phyloP scores from a whole-genome alignment of 192 early-diverging fungal genomes.

The Entomortierella lignicola region DNA sequence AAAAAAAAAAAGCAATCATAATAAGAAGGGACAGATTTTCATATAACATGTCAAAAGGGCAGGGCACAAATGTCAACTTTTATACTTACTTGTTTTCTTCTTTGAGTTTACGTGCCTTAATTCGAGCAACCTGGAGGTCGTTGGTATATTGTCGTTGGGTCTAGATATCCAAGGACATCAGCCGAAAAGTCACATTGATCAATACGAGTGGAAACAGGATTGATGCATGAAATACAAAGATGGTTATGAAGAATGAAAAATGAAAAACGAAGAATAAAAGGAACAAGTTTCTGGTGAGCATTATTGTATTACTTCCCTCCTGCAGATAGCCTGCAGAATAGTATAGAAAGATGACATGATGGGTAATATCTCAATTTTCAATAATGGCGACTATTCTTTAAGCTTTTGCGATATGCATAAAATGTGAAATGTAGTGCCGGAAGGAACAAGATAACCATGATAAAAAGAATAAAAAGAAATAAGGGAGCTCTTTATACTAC shows the following conservation, averaged over 20 bases:
- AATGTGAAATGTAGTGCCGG: too few species aligned
- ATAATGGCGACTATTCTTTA: too few species aligned
- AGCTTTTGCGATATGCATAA: too few species aligned
- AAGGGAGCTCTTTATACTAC: too few species aligned
- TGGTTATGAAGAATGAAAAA: slow-evolving; percentile 4
- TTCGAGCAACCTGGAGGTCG: slow-evolving; percentile 46
- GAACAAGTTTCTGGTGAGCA: too few species aligned
- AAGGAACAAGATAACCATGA: too few species aligned
- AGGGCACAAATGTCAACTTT: neutral
- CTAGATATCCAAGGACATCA: slow-evolving; percentile 11
- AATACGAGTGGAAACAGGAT: neutral
- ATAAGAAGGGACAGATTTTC: too few species aligned
- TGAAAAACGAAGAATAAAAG: neutral
- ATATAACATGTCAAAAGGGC: neutral
- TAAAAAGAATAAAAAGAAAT: too few species aligned
- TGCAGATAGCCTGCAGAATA: too few species aligned
- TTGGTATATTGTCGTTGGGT: slow-evolving; percentile 41
- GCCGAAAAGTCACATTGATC: neutral
- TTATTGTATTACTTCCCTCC: too few species aligned
- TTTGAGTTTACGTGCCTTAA: slow-evolving; percentile 52
- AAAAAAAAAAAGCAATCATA: slow-evolving; percentile 5
- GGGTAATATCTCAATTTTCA: neutral
- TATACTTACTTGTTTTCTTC: slow-evolving; percentile 56
- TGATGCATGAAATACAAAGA: neutral
- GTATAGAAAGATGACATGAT: too few species aligned